Evolutionary conservation across 345 rosid species (phyloP), one percentile per base, ranked within the genome.

Genomic region (Salix dunnii): DNA sequence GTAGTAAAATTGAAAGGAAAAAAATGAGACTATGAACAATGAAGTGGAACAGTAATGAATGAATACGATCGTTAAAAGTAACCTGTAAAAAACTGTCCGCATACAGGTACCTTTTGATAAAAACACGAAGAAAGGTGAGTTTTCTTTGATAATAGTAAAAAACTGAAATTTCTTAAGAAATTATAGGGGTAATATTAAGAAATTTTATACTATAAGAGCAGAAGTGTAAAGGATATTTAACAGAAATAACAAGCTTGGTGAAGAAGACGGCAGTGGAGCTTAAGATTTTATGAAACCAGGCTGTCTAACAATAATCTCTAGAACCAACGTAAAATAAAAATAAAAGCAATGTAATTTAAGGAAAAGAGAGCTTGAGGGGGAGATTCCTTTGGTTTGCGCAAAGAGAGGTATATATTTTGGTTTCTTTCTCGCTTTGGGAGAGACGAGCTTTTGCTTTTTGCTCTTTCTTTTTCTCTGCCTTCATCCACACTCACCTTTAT

Each of bases 341-440:
- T 48, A 53, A 58, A 71, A 78, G 64, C 70, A 43, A 61, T 74
- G 75, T 35, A 70, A 30, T 58, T 12, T 5, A 80, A 31, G 60
- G 60, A 58, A 53, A 23, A 18, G 40, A 68, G 68, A 78, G 16
- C n/a, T 25, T 5, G 71, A 40, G 71, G 42, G 30, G 2, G 46
- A 33, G 88, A 86, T 83, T 82, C 84, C 85, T 82, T 78, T 73
- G 70, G 79, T 61, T 70, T 58, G 43, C 38, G 63, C 63, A 10
- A 28, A 9, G 62, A 23, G 61, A 74, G 75, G 25, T 68, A 78
- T 53, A 13, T 6, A 61, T 79, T 78, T 80, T 77, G 75, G 70
- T 62, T 73, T 71, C 73, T 75, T 68, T 80, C 69, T 69, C 51
- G 40, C 81, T 77, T 74, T 83, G 6, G 60, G 74, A 20, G 10